These are phyloP conservation scores for Fusarium sp. DNA, from an alignment of 2,329 filamentous ascomycete genomes.

Conservation along the genomic window DNA sequence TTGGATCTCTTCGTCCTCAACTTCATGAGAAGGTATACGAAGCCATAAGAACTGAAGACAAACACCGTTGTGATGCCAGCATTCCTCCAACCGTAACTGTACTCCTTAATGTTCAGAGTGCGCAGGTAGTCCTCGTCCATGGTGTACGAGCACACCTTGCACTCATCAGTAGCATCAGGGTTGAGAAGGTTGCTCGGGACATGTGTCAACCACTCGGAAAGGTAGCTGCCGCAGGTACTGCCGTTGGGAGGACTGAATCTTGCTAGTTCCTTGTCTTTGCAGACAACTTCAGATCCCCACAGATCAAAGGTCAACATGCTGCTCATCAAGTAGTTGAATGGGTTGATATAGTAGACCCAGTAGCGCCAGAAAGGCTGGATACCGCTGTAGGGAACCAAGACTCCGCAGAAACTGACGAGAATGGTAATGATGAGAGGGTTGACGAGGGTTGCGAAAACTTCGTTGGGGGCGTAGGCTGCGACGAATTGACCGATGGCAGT, in stretches of 20 bases:
- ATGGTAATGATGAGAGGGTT: slow-evolving; percentile 69
- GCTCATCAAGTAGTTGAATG: slow-evolving; percentile 73
- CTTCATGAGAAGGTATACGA: slow-evolving; percentile 63
- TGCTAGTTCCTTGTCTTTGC: slow-evolving; percentile 63
- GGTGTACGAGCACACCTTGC: slow-evolving; percentile 72
- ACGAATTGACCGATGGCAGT: slow-evolving; percentile 73
- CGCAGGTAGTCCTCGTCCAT: slow-evolving; percentile 70
- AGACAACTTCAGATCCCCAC: slow-evolving; percentile 63
- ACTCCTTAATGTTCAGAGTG: slow-evolving; percentile 70
- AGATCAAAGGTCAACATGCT: slow-evolving; percentile 66
- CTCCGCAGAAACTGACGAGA: slow-evolving; percentile 79
- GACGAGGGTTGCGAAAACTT: slow-evolving; percentile 69
- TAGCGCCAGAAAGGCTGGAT: slow-evolving; percentile 76
- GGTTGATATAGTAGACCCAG: slow-evolving; percentile 74
- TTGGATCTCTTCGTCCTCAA: slow-evolving; percentile 63
- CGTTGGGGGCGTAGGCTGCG: slow-evolving; percentile 73
- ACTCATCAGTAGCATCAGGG: slow-evolving; percentile 67
- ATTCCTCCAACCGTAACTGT: slow-evolving; percentile 76
- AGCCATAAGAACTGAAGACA: slow-evolving; percentile 64
- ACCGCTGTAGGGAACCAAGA: slow-evolving; percentile 75
- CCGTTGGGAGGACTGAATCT: slow-evolving; percentile 64
- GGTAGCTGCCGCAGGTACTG: slow-evolving; percentile 70
- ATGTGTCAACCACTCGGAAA: slow-evolving; percentile 62
- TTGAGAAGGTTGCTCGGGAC: slow-evolving; percentile 68
- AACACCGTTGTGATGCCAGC: slow-evolving; percentile 71